Evolutionary conservation across 2,329 filamentous ascomycete species (phyloP).

Genomic region (Lasiodiplodia hormozganensis): DNA sequence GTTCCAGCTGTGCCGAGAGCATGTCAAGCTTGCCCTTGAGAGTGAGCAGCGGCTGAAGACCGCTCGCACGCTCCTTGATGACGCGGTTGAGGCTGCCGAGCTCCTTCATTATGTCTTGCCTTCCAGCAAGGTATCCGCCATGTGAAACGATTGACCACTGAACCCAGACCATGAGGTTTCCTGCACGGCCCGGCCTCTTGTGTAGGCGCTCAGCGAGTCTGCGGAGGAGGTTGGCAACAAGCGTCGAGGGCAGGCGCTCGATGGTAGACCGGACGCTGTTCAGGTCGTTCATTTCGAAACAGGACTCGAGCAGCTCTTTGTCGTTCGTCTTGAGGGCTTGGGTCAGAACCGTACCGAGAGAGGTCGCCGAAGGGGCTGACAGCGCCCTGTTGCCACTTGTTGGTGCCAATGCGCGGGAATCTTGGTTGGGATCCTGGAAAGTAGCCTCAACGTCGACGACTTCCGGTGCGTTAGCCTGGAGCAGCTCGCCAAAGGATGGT

Average conservation of each 20-base stretch:
- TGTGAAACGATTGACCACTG: conserved; percentile 94
- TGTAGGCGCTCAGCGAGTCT: conserved; percentile 88
- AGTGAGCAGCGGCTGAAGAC: conserved; percentile 80
- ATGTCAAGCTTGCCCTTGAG: conserved; percentile 96
- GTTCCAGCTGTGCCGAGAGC: conserved; percentile 85
- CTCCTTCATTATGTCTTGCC: conserved; percentile 81
- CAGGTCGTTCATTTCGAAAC: conserved; percentile 80
- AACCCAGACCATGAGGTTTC: conserved; percentile 91
- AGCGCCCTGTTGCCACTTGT: conserved; percentile 56
- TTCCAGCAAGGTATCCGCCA: conserved; percentile 86
- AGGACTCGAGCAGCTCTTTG: conserved; percentile 86
- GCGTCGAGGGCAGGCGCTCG: conserved; percentile 83
- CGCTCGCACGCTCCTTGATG: conserved; percentile 82
- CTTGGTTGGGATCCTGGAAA: conserved; percentile 51
- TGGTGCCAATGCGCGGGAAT: conserved; percentile 54
- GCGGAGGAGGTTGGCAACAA: conserved; percentile 79
- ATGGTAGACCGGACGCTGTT: conserved; percentile 85
- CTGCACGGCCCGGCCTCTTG: conserved; percentile 84
- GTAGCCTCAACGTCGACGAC: conserved; percentile 77
- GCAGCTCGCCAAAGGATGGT: conserved; percentile 86
- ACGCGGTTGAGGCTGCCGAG: conserved; percentile 84
- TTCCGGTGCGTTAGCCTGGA: conserved; percentile 72
- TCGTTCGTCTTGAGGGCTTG: conserved; percentile 95
- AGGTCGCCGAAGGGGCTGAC: conserved; percentile 73
- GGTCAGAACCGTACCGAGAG: conserved; percentile 88